phyloP scores from a whole-genome alignment of 2,329 filamentous ascomycete genomes.

The Polytolypa hystricis region DNA sequence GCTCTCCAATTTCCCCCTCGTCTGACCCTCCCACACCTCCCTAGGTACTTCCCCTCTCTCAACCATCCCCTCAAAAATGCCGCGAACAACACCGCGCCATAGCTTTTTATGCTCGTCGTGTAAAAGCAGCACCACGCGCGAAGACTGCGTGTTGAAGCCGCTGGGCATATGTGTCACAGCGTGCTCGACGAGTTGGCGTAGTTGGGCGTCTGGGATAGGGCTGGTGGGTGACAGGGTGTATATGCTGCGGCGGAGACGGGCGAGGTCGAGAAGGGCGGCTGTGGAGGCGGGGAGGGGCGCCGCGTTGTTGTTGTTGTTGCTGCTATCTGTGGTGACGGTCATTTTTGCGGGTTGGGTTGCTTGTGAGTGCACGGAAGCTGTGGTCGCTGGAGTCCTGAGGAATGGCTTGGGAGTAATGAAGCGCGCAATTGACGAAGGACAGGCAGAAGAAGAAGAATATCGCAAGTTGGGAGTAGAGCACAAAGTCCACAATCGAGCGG shows the following conservation, averaged over 20 bases:
- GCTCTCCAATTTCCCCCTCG: conserved; percentile 37
- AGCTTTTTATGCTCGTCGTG: conserved; percentile 76
- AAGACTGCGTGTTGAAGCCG: conserved; percentile 81
- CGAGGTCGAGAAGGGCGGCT: conserved; percentile 21
- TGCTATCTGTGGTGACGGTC: no score
- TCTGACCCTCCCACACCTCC: conserved; percentile 46
- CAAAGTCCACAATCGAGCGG: no score
- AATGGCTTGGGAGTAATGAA: no score
- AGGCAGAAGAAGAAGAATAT: no score
- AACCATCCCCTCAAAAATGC: conserved; percentile 54
- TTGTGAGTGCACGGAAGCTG: no score
- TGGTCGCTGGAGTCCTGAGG: no score
- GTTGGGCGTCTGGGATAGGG: conserved; percentile 25
- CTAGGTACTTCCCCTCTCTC: conserved; percentile 37
- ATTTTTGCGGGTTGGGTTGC: no score
- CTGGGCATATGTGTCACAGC: conserved; percentile 60
- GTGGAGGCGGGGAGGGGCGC: conserved; percentile 2
- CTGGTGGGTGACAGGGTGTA: conserved; percentile 26
- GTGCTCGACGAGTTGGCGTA: conserved; percentile 27
- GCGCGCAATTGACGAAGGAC: no score
- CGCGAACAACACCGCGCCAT: conserved; percentile 62
- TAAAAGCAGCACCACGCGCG: conserved; percentile 66
- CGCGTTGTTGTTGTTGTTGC: conserved; percentile 1
- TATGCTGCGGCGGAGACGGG: conserved; percentile 25
- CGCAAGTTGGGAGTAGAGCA: no score